Evolutionary conservation across 2,329 filamentous ascomycete species (phyloP), one percentile per base, ranked within the genome.

Genomic region (Penicillium sp.): DNA sequence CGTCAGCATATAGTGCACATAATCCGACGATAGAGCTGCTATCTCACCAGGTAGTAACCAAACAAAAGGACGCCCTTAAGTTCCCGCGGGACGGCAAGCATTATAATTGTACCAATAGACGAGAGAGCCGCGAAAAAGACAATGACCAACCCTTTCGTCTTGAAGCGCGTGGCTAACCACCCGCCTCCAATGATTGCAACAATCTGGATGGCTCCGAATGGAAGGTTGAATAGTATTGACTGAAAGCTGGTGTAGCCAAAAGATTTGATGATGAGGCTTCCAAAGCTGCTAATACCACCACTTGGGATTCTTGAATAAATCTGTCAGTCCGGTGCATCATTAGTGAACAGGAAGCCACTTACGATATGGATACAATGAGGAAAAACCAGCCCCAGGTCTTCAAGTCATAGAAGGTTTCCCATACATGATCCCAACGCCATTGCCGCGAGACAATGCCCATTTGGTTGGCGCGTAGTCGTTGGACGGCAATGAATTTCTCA

Each of bases 391-490:
- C 65, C 71, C 72, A 74, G 1, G 68, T 70, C 46, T 73, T 72
- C 3, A 69, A 12, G 21, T 74, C 70, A 10, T 58, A 45, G 0
- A 62, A 17, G 7, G 62, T 64, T 46, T 73, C 70, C 40, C 39
- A 58, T 1, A 82, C 70, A 52, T 84, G 81, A 12, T 75, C 67
- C 60, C 73, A 78, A 18, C 78, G 74, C 79, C 79, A 84, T 52
- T 80, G 74, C 3, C 77, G 76, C 1, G 76, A 80, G 51, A 78
- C 74, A 23, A 82, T 73, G 1, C 81, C 80, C 73, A 80, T 81
- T 52, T 83, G 80, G 61, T 84, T 83, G 44, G 74, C 74, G 9
- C 80, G 75, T 20, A 84, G 70, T 1, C 81, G 73, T 58, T 83
- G 79, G n/a, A 83, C 71, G 0, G 80, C 80, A 43, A 83, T 75